Conservation (phyloP, 208 protist species). For the Porcisia deanei region DNA sequence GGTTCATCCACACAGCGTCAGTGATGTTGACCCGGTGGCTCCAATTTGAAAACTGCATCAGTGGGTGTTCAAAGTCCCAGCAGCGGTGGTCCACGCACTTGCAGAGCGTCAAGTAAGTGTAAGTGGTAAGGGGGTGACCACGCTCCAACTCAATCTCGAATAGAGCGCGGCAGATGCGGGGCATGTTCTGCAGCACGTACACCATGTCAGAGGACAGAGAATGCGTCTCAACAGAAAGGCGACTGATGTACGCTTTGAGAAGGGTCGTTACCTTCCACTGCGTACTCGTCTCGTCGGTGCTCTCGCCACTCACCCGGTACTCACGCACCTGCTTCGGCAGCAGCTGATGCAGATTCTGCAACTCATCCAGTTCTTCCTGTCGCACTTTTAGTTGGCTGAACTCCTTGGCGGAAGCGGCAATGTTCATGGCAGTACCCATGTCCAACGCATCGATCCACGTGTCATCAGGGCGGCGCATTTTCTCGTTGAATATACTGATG, state of each 20-base stretch:
- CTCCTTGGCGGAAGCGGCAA: conserved; percentile 93
- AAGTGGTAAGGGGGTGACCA: conserved; percentile 86
- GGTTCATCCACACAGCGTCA: conserved; percentile 68
- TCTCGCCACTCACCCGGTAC: conserved; percentile 75
- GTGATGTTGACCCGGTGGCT: conserved; percentile 67
- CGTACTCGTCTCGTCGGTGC: conserved; percentile 82
- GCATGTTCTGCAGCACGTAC: conserved; percentile 97
- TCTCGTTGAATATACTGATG: conserved; percentile 95
- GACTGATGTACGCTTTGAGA: conserved; percentile 96
- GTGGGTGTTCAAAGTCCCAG: conserved; percentile 94
- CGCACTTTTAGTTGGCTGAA: conserved; percentile 97
- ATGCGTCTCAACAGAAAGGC: conserved; percentile 84
- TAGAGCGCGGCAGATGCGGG: conserved; percentile 95
- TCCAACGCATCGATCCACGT: conserved; percentile 86
- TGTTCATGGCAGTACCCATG: conserved; percentile 92
- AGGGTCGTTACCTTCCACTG: conserved; percentile 97
- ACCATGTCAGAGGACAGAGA: conserved; percentile 94
- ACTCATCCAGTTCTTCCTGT: conserved; percentile 96
- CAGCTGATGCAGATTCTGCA: conserved; percentile 79
- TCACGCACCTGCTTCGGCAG: conserved; percentile 69
- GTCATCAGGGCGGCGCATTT: conserved; percentile 81
- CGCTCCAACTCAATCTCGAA: conserved; percentile 97
- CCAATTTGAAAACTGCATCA: conserved; percentile 86
- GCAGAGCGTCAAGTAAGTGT: conserved; percentile 89
- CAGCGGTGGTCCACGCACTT: conserved; percentile 95